Evolutionary conservation across 73 alveolate species (phyloP).

Genomic region (Blepharisma stoltei): DNA sequence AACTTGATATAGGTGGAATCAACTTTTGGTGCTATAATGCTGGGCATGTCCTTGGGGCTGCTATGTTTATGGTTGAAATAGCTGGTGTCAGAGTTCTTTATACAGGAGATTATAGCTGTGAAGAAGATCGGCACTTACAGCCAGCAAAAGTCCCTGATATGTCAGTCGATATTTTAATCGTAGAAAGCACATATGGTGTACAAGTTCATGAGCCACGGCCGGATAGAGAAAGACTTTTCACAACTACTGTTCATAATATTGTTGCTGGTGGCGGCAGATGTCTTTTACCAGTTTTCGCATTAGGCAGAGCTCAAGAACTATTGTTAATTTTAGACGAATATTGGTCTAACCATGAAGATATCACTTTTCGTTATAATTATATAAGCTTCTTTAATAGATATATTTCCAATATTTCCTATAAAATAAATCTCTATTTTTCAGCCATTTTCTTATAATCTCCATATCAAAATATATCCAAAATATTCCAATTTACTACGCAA

Average conservation of each 20-base stretch:
- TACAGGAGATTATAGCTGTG: constrained; percentile 99
- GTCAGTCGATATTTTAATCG: constrained; percentile 94
- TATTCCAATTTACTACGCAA: constrained; percentile 87
- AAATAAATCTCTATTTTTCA: background rate
- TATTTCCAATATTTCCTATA: background rate
- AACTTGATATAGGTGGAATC: constrained; percentile 90
- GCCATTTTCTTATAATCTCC: too few species aligned
- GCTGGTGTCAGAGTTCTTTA: constrained; percentile 98
- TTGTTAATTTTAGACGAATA: constrained; percentile 92
- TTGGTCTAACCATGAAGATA: constrained; percentile 64
- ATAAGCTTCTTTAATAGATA: background rate
- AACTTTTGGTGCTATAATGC: constrained; percentile 97
- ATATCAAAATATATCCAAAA: too few species aligned
- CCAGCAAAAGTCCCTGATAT: constrained; percentile 99
- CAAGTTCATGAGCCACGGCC: constrained; percentile 96
- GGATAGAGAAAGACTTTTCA: constrained; percentile 91
- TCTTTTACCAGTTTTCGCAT: constrained; percentile 97
- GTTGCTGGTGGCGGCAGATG: constrained; percentile 98
- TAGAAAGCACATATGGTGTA: constrained; percentile 99
- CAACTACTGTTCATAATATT: constrained; percentile 86
- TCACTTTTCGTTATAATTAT: too few species aligned
- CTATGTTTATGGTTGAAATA: constrained; percentile 98
- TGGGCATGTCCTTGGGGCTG: constrained; percentile 99
- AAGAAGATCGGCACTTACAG: constrained; percentile 97
- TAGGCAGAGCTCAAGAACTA: constrained; percentile 98